A percentile compares a stretch with the other conserved stretches of the same genome.
Conservation (phyloP, 495 filamentous ascomycete species). For the Aspergillus asperescens region DNA sequence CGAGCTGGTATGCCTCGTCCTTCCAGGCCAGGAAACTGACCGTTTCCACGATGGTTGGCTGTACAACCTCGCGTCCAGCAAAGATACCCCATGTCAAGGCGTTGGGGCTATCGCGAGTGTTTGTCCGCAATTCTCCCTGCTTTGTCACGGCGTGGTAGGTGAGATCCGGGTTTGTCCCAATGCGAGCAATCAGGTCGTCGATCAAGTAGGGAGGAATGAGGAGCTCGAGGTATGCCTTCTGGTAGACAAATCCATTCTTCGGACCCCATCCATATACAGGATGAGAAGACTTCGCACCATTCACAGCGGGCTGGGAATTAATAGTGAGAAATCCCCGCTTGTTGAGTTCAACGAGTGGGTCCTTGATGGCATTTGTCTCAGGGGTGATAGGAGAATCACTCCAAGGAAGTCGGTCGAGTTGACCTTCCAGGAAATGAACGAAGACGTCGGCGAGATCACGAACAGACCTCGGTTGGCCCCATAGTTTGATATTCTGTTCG, state of each 20-base stretch:
- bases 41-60: conserved; percentile 98
- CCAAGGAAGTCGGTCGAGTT: conserved; percentile 85
- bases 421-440: conserved; percentile 71
- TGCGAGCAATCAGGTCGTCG: conserved; percentile 70
- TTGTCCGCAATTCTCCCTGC: conserved; percentile 74
- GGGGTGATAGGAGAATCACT: conserved; percentile 79
- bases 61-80: conserved; percentile 96
- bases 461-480: conserved; percentile 78
- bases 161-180: conserved; percentile 71
- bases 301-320: conserved; percentile 94
- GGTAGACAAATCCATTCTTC: conserved; percentile 91
- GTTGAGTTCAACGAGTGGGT: conserved; percentile 76
- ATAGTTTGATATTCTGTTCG: conserved; percentile 91
- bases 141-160: conserved; percentile 92
- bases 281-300: conserved; percentile 86
- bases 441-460: conserved; percentile 79
- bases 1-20: conserved; percentile 92
- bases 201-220: conserved; percentile 76
- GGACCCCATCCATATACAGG: conserved; percentile 92
- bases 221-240: conserved; percentile 95
- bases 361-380: conserved; percentile 73
- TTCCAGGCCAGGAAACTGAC: conserved; percentile 98
- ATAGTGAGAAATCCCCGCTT: conserved; percentile 84
- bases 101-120: conserved; percentile 78
- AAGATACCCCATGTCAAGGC: conserved; percentile 99